Percentiles rank a stretch among this genome's conserved stretches.
Conservation (phyloP, 208 protist species). For the Wallacemonas collosoma region DNA sequence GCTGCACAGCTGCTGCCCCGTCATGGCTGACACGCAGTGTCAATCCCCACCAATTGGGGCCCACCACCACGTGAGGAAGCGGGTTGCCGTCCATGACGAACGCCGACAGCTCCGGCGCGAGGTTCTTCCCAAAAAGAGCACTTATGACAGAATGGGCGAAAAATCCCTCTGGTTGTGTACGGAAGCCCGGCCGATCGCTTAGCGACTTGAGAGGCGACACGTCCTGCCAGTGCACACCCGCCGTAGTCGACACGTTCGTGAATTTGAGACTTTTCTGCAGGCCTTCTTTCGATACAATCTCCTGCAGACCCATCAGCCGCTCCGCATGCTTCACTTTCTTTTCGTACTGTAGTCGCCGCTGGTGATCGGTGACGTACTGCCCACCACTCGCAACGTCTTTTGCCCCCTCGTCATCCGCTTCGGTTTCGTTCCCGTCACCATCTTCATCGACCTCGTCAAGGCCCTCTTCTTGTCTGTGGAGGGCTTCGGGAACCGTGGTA, state of each 20-base stretch:
- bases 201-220: slow-evolving; percentile 30
- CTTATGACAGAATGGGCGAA: slow-evolving; percentile 44
- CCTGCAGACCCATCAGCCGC: slow-evolving; percentile 24
- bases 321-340: slow-evolving; percentile 26
- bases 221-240: slow-evolving; percentile 55
- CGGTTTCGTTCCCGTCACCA: slow-evolving; percentile 8
- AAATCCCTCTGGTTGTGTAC: slow-evolving; percentile 29
- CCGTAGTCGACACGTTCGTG: slow-evolving; percentile 45
- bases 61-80: slow-evolving; percentile 46
- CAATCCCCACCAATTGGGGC: slow-evolving; percentile 48
- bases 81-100: slow-evolving; percentile 30
- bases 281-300: slow-evolving; percentile 29
- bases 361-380: slow-evolving; percentile 8
- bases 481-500: not conserved
- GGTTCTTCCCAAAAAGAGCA: slow-evolving; percentile 24
- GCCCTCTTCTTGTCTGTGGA: not conserved
- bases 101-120: slow-evolving; percentile 39
- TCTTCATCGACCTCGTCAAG: not conserved
- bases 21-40: slow-evolving; percentile 35
- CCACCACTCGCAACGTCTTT: not conserved
- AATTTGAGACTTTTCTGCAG: slow-evolving; percentile 36
- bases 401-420: slow-evolving; percentile 13
- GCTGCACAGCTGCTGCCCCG: slow-evolving; percentile 8
- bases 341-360: not conserved
- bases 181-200: slow-evolving; percentile 25